A percentile compares a stretch with the other conserved stretches of the same genome.
phyloP scores from a whole-genome alignment of 371 early-diverging fungal genomes.

The Circinella minor region DNA sequence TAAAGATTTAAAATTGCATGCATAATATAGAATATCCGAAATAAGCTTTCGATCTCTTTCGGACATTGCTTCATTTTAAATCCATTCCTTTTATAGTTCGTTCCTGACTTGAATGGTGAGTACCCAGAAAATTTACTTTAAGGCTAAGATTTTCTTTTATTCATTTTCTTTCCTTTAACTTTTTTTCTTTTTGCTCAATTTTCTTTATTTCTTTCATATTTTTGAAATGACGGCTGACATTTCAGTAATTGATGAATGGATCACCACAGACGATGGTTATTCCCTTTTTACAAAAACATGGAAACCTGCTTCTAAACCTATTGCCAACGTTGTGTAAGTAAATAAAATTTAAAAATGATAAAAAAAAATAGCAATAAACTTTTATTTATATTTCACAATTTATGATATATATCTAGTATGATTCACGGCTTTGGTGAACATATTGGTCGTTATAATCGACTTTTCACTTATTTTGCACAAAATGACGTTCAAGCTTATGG shows the following conservation, averaged over 20 bases:
- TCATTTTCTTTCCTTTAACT: neutral
- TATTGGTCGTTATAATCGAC: constrained; percentile 59
- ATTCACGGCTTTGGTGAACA: constrained; percentile 77
- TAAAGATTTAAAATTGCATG: too few relatives aligned
- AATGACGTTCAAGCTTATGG: constrained; percentile 61
- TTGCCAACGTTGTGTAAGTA: constrained; percentile 41
- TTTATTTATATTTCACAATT: neutral
- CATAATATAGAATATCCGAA: too few relatives aligned
- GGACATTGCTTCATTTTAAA: too few relatives aligned
- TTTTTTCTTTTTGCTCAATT: constrained; percentile 2
- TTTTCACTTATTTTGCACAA: constrained; percentile 56
- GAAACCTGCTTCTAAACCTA: constrained; percentile 35
- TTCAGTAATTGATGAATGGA: constrained; percentile 39
- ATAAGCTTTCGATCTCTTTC: too few relatives aligned
- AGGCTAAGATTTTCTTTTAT: neutral
- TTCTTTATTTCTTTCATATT: constrained; percentile 13
- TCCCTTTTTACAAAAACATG: constrained; percentile 55
- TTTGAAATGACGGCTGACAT: constrained; percentile 8
- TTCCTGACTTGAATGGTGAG: too few relatives aligned
- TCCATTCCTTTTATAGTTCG: too few relatives aligned
- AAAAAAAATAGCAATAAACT: neutral
- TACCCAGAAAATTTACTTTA: neutral
- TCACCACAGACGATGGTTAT: constrained; percentile 34
- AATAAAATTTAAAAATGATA: neutral
- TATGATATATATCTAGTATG: constrained; percentile 41